phyloP scores from a whole-genome alignment of 2,329 filamentous ascomycete genomes.

The Thyridium curvatum region DNA sequence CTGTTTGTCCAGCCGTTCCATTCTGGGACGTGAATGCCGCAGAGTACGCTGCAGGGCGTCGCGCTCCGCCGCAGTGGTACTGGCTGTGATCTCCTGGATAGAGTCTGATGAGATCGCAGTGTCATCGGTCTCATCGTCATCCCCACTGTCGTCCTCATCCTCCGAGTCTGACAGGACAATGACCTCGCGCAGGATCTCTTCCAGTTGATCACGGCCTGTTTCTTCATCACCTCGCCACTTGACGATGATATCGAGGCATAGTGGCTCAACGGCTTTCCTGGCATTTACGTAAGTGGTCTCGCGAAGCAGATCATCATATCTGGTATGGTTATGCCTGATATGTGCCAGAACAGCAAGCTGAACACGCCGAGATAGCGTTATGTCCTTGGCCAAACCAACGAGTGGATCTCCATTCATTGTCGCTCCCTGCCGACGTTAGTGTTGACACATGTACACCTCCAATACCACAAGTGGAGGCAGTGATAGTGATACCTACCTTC shows the following conservation, averaged over 20 bases:
- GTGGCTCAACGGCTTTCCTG: conserved; percentile 52
- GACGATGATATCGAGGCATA: conserved; percentile 59
- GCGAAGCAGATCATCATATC: conserved; percentile 55
- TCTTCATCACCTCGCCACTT: conserved; percentile 69
- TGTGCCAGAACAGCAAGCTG: conserved; percentile 61
- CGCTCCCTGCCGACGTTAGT: conserved; percentile 30
- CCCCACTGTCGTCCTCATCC: conserved; percentile 33
- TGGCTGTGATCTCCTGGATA: conserved; percentile 1
- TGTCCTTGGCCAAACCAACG: conserved; percentile 49
- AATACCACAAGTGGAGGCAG: background rate
- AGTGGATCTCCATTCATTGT: conserved; percentile 45
- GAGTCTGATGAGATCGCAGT: conserved; percentile 13
- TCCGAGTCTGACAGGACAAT: conserved; percentile 60
- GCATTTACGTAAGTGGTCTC: conserved; percentile 55
- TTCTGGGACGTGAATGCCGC: too few relatives aligned
- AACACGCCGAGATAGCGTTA: conserved; percentile 54
- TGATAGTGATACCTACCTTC: conserved; percentile 38
- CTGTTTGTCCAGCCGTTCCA: background rate
- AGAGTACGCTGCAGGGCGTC: too few relatives aligned
- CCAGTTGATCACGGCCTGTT: conserved; percentile 59
- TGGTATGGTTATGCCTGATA: conserved; percentile 60
- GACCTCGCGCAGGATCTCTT: conserved; percentile 60
- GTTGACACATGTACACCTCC: conserved; percentile 6
- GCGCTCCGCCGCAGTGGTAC: too few relatives aligned
- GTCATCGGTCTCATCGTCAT: conserved; percentile 27